Percentiles rank a stretch among this genome's conserved stretches.
Evolutionary conservation across 2,329 filamentous ascomycete genomes (phyloP).

Genomic region (Cladosporium velox): DNA sequence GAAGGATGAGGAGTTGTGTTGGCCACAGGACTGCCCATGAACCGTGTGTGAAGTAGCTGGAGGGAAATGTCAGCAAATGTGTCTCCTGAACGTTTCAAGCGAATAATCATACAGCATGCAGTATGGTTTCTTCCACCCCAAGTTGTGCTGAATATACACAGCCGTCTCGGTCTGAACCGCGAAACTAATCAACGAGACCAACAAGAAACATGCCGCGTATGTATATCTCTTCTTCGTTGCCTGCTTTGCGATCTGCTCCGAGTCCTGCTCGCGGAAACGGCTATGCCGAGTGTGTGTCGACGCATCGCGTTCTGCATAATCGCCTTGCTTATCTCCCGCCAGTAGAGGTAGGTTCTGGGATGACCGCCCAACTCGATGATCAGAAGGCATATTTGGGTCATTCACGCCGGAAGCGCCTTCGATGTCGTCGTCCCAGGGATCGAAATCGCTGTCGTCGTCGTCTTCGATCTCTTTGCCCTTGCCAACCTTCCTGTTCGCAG

Average conservation of each 20-base stretch:
- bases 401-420: conserved; percentile 28
- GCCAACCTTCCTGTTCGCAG: background rate
- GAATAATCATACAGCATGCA: conserved; percentile 70
- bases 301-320: conserved; percentile 30
- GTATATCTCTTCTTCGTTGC: conserved; percentile 81
- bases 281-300: conserved; percentile 15
- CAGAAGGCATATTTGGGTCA: conserved; percentile 51
- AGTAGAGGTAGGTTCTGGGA: conserved; percentile 55
- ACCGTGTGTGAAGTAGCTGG: conserved; percentile 78
- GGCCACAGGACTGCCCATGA: conserved; percentile 93
- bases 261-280: conserved; percentile 70
- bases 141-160: conserved; percentile 86
- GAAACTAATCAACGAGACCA: conserved; percentile 82
- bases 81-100: background rate
- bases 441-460: conserved; percentile 43
- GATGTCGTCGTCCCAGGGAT: conserved; percentile 48
- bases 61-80: background rate
- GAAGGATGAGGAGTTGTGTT: conserved; percentile 74
- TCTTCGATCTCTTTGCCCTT: conserved; percentile 25
- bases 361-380: conserved; percentile 46
- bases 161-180: conserved; percentile 94
- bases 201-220: conserved; percentile 80
- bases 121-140: conserved; percentile 98
- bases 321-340: conserved; percentile 43
- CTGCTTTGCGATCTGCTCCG: conserved; percentile 62